phyloP scores from a whole-genome alignment of 345 rosid species.

The Bruguiera gymnorhiza region DNA sequence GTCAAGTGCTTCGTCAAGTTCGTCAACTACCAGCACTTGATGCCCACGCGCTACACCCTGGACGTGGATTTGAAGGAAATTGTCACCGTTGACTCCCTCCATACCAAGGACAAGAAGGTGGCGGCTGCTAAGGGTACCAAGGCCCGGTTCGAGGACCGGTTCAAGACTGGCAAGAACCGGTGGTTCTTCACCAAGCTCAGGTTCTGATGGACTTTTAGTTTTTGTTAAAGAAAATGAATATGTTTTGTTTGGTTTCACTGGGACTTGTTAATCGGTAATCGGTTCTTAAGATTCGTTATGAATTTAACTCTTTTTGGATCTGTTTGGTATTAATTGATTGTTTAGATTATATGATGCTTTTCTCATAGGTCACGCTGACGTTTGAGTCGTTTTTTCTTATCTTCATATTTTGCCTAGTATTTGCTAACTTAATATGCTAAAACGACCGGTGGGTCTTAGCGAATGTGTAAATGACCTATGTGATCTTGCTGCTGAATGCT shows the following conservation, averaged over 20 bases:
- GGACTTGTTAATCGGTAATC: no score
- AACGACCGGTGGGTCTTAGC: no score
- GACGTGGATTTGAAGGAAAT: conserved; percentile 29
- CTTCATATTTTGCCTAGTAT: no score
- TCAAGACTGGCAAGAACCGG: conserved; percentile 30
- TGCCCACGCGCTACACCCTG: conserved; percentile 26
- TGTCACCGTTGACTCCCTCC: conserved; percentile 3
- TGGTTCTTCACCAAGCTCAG: conserved; percentile 33
- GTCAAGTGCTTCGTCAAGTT: conserved; percentile 28
- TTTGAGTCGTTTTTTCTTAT: no score
- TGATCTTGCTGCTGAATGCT: no score
- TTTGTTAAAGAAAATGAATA: not conserved
- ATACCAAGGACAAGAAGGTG: conserved; percentile 24
- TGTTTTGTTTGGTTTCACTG: not conserved
- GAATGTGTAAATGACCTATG: no score
- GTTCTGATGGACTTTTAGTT: conserved; percentile 1
- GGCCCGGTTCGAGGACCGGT: conserved; percentile 24
- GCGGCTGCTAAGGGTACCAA: conserved; percentile 21
- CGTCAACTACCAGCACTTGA: conserved; percentile 26
- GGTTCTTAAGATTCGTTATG: no score
- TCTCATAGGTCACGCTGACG: no score
- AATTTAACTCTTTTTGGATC: no score
- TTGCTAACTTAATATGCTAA: no score
- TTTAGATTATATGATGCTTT: no score
- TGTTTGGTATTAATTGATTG: no score